These are phyloP conservation scores for Diutina siamensis DNA, from an alignment of 1,139 yeast genomes.

Conservation along the genomic window DNA sequence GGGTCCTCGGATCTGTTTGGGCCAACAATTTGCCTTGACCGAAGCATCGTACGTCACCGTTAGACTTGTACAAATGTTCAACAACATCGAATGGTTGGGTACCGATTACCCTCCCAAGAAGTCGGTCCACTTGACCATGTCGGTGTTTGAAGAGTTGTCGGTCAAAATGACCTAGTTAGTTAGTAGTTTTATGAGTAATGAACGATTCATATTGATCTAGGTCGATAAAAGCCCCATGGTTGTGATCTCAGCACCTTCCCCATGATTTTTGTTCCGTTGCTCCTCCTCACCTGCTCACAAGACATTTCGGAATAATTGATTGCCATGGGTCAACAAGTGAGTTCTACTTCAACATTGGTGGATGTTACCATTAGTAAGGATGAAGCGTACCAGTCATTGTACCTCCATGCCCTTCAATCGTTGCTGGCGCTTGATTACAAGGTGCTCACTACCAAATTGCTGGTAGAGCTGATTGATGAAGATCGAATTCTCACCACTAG, in stretches of 20 bases:
- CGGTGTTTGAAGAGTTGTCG: background rate
- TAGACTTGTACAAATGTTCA: constrained; percentile 20
- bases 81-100: constrained; percentile 7
- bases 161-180: too few species aligned
- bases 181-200: too few species aligned
- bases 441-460: background rate
- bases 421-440: background rate
- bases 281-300: too few species aligned
- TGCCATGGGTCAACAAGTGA: constrained; percentile 2
- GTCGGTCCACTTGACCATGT: background rate
- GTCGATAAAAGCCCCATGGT: too few species aligned
- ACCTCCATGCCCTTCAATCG: background rate
- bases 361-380: background rate
- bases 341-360: background rate
- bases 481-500: background rate
- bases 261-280: too few species aligned
- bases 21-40: constrained; percentile 40
- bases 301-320: too few species aligned
- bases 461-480: background rate
- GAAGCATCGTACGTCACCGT: constrained; percentile 39
- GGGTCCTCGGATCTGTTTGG: constrained; percentile 22
- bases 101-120: background rate
- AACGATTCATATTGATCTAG: too few species aligned
- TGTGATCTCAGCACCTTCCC: too few species aligned
- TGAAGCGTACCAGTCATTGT: background rate